Evolutionary conservation across 805 yeast genomes (phyloP).

Genomic region (Yamadazyma olivae): DNA sequence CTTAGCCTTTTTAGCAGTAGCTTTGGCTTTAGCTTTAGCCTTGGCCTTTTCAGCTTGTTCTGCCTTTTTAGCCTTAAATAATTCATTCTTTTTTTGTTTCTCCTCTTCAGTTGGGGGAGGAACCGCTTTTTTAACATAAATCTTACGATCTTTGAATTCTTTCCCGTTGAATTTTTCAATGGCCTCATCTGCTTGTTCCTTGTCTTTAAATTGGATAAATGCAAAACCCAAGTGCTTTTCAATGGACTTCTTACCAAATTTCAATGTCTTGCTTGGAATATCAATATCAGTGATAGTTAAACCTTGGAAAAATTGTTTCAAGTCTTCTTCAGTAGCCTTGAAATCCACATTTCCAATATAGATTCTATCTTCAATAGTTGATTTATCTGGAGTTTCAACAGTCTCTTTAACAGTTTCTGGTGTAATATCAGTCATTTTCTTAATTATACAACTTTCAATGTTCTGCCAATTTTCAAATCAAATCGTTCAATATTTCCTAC

Average conservation of each 20-base stretch:
- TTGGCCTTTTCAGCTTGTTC: slow-evolving; percentile 14
- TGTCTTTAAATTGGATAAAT: slow-evolving; percentile 50
- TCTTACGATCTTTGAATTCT: slow-evolving; percentile 44
- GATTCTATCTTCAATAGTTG: slow-evolving; percentile 42
- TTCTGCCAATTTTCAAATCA: too few species aligned
- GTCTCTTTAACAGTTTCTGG: not conserved
- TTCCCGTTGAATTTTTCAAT: slow-evolving; percentile 40
- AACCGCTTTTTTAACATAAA: slow-evolving; percentile 52
- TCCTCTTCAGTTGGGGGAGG: slow-evolving; percentile 50
- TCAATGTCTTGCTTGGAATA: slow-evolving; percentile 45
- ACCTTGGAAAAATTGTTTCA: slow-evolving; percentile 48
- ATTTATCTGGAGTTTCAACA: slow-evolving; percentile 8
- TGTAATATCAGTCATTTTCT: too few species aligned
- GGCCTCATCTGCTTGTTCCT: slow-evolving; percentile 43
- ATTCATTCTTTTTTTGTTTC: slow-evolving; percentile 34
- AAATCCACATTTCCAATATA: slow-evolving; percentile 43
- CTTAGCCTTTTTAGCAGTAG: slow-evolving; percentile 12
- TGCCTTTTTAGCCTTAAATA: slow-evolving; percentile 21
- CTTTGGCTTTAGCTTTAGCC: slow-evolving; percentile 14
- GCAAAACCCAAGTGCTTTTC: slow-evolving; percentile 55
- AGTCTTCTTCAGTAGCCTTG: slow-evolving; percentile 39
- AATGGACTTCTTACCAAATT: slow-evolving; percentile 32
- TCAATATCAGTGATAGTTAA: slow-evolving; percentile 46
- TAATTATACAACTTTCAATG: too few species aligned
- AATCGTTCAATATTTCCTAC: too few species aligned